phyloP scores from a whole-genome alignment of 495 filamentous ascomycete species.

The Penicillium samsonianum region DNA sequence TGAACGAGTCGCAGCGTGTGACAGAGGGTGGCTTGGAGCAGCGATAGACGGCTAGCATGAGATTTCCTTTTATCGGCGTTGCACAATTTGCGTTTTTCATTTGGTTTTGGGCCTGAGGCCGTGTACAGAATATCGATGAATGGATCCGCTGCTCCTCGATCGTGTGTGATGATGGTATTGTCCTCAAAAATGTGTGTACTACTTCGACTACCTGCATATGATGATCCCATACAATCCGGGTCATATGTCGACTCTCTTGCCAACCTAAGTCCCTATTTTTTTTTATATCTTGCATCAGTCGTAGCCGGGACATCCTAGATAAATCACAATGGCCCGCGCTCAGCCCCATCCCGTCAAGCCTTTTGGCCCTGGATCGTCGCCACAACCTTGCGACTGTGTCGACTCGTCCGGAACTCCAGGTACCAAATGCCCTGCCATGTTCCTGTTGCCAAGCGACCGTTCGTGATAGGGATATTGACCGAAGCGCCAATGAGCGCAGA shows the following conservation, averaged over 20 bases:
- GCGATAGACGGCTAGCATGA: constrained; percentile 45
- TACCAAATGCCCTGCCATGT: constrained; percentile 91
- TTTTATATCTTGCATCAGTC: constrained; percentile 9
- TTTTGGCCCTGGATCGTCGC: constrained; percentile 96
- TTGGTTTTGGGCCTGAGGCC: constrained; percentile 34
- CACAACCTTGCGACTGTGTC: constrained; percentile 77
- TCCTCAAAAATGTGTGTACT: constrained; percentile 26
- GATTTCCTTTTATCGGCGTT: constrained; percentile 46
- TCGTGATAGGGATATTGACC: constrained; percentile 82
- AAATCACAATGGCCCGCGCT: constrained; percentile 25
- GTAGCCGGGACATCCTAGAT: constrained; percentile 3
- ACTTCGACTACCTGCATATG: constrained; percentile 21
- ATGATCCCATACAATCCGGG: constrained; percentile 18
- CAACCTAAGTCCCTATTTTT: not conserved
- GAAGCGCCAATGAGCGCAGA: constrained; percentile 83
- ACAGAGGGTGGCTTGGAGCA: constrained; percentile 54
- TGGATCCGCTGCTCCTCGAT: constrained; percentile 29
- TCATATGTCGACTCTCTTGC: constrained; percentile 9
- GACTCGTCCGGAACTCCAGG: constrained; percentile 79
- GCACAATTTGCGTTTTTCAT: constrained; percentile 35
- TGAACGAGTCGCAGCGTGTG: constrained; percentile 56
- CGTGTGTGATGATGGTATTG: constrained; percentile 14
- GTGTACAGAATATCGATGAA: constrained; percentile 40
- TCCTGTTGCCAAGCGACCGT: constrained; percentile 73
- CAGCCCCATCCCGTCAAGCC: constrained; percentile 43